Evolutionary conservation across 2,329 filamentous ascomycete genomes (phyloP), one percentile per base, ranked within the genome.

Genomic region (Colletotrichum sp.): DNA sequence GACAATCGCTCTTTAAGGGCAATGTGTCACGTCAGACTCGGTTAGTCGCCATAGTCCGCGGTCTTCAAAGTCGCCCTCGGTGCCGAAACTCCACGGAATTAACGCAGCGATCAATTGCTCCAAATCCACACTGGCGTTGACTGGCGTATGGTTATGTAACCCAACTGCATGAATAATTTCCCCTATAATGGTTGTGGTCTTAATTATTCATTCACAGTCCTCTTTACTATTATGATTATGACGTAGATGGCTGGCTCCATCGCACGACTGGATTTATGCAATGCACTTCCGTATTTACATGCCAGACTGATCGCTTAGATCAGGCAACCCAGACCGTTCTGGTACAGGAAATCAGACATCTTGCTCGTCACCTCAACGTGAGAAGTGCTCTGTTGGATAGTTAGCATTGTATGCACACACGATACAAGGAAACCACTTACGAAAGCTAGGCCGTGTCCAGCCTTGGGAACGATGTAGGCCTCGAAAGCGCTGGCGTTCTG

Each of bases 401-500:
- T 36, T 16, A 56, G 21, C 43, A 14, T 7, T 14, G 48, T 7
- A 13, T 36, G 4, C 26, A 14, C n/a, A 9, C 7, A 12, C 6
- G 18, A 52, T 13, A 14, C 2, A 6, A 24, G 26, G n/a, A 36
- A 16, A 16, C 14, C n/a, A 75, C 76, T 75, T 32, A 81, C 84
- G n/a, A 89, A 79, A 78, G 90, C 91, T 24, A 92, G 78, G 0
- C 85, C 88, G 66, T 91, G 89, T 0, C 89, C 85, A 38, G 89
- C 88, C 5, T 85, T 84, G 0, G 87, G 86, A 2, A 93, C 87
- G 21, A 93, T 85, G 59, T 88, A 87, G 0, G 90, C 84, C 73
- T 89, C 85, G 79, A 93, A 92, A 1, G 81, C 81, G 0, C 80
- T 85, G 1, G 89, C 85, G 16, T 87, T 83, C 3, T 84, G 83